Evolutionary conservation across 768 basidiomycete genomes (phyloP), one percentile per base, ranked within the genome.

Genomic region (Multifurca ochricompacta): DNA sequence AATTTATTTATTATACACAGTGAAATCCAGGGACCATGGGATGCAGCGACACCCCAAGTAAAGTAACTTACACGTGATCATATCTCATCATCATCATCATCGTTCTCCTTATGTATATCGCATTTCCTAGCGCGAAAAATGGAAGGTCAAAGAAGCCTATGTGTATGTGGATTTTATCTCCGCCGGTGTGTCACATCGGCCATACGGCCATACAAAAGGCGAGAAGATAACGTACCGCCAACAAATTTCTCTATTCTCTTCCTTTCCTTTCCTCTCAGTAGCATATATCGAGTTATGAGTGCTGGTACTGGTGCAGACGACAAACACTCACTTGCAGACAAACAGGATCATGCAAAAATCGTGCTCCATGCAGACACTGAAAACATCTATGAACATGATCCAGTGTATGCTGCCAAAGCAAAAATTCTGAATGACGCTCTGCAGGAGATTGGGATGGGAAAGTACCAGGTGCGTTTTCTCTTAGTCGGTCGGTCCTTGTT

Each of bases 1-100:
- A n/a, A 37, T 51, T n/a, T 19, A 48, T 53, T 62, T 34, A 50
- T n/a, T 64, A n/a, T n/a, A n/a, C n/a, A n/a, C n/a, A 92, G 90
- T 68, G 88, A 91, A 70, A 85, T 93, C 67, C 79, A 87, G n/a
- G 91, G 91, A 8, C 86, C 89, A 58, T 93, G 91, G 91, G 91
- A 93, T 67, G 86, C 87, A 25, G 90, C 90, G 27, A 77, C 83
- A 60, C 90, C 90, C 3, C 51, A n/a, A n/a, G n/a, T n/a, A n/a
- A n/a, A n/a, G n/a, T n/a, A n/a, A n/a, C n/a, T n/a, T n/a, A n/a
- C n/a, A n/a, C n/a, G n/a, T n/a, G n/a, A n/a, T n/a, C n/a, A n/a
- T n/a, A n/a, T n/a, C n/a, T n/a, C n/a, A n/a, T n/a, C n/a, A n/a
- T n/a, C n/a, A n/a, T n/a, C n/a, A n/a, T n/a, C n/a, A n/a, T n/a